Evolutionary conservation across 495 filamentous ascomycete genomes (phyloP), one percentile per base, ranked within the genome.

Genomic region (Penicillium canescens): DNA sequence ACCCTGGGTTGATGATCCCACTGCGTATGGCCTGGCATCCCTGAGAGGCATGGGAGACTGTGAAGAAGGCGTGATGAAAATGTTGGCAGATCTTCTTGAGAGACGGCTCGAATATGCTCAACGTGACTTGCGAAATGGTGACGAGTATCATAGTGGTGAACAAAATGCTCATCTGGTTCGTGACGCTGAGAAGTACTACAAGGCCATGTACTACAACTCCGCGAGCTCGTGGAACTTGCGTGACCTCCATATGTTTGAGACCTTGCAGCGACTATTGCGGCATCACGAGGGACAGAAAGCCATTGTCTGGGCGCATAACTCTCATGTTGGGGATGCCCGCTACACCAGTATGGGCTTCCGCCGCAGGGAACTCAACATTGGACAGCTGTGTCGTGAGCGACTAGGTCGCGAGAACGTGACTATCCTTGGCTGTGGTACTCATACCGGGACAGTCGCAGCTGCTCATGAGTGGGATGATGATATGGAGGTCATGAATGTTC

Each of bases 301-400:
- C 3, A 68, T 85, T 23, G 76, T 84, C 1, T 84, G 82, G 82
- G 82, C 79, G 49, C 82, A 84, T 54, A 85, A 84, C 57, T 83
- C 79, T 23, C 82, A 84, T 42, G 68, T 82, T 42, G 81, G 82
- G n/a, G 81, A 85, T 55, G 81, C 82, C 12, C 68, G 82, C 9
- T 75, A 70, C 14, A 84, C 80, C 3, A 76, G 72, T 53, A 85
- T 84, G 79, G 74, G 80, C 3, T 68, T 58, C 42, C 63, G 71
- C 6, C 69, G 74, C 13, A 73, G 73, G 4, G 81, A 85, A 54
- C 54, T 80, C 26, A 84, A 82, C 49, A 71, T 84, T 37, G 81
- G 82, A 2, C 82, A 85, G 63, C 65, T 84, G 7, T 82, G 77
- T 58, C 76, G 76, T 34, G 74, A 84, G 66, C 46, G 61, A 4